Conservation (phyloP, 345 rosid species). For the Bruguiera sexangula region DNA sequence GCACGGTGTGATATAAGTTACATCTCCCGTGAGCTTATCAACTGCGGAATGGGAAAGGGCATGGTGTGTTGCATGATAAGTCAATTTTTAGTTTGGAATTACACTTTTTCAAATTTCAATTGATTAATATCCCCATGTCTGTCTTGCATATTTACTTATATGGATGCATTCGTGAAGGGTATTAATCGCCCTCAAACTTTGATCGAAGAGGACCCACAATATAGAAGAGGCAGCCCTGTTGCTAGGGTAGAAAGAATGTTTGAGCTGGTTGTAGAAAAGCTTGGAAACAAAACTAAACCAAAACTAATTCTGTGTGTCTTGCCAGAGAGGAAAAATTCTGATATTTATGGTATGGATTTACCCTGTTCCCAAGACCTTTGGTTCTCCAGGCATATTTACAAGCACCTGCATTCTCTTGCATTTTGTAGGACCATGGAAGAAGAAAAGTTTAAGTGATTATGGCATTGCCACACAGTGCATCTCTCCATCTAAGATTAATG, state of each 20-base stretch:
- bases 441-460: conserved; percentile 54
- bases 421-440: conserved; percentile 85
- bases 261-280: conserved; percentile 51
- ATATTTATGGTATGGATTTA: conserved; percentile 59
- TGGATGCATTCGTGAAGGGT: conserved; percentile 31
- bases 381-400: too few relatives aligned
- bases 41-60: conserved; percentile 75
- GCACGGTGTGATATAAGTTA: conserved; percentile 72
- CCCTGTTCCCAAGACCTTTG: conserved; percentile 8
- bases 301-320: conserved; percentile 67
- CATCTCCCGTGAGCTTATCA: conserved; percentile 70
- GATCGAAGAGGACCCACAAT: conserved; percentile 68
- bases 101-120: neutral
- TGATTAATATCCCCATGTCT: neutral
- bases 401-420: conserved; percentile 14
- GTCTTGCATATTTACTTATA: neutral
- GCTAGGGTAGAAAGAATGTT: conserved; percentile 79
- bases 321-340: conserved; percentile 76
- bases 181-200: conserved; percentile 70
- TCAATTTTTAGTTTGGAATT: conserved; percentile 20
- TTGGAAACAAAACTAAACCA: conserved; percentile 42
- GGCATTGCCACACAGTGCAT: conserved; percentile 88
- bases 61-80: conserved; percentile 46
- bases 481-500: conserved; percentile 60
- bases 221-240: conserved; percentile 44